These are phyloP conservation scores for Colletotrichum paranaense DNA, from an alignment of 2,329 filamentous ascomycete species.

Conservation along the genomic window DNA sequence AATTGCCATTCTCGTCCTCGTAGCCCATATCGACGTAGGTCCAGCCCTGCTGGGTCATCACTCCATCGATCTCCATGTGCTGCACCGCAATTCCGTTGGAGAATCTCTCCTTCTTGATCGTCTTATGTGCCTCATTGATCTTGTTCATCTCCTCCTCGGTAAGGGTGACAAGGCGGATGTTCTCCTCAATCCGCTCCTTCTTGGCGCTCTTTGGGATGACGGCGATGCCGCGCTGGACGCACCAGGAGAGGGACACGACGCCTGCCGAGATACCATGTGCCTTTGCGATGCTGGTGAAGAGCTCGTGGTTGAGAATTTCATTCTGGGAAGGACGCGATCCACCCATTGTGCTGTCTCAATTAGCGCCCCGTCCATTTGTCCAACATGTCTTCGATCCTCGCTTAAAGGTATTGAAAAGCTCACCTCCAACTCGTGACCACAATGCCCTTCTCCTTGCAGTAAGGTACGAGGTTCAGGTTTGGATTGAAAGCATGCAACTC, in stretches of 20 bases:
- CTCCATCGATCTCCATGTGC: constrained; percentile 38
- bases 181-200: constrained; percentile 39
- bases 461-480: constrained; percentile 44
- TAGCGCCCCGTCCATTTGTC: background rate
- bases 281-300: constrained; percentile 41
- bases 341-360: constrained; percentile 21
- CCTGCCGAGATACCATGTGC: constrained; percentile 39
- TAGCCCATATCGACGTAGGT: constrained; percentile 41
- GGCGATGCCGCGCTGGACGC: constrained; percentile 40
- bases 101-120: constrained; percentile 37
- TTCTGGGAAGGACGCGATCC: constrained; percentile 26
- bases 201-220: constrained; percentile 42
- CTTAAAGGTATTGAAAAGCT: background rate
- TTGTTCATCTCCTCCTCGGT: constrained; percentile 41
- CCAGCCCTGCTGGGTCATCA: constrained; percentile 39
- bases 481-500: constrained; percentile 48
- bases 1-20: constrained; percentile 43
- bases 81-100: constrained; percentile 36
- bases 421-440: constrained; percentile 45
- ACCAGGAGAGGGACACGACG: constrained; percentile 42
- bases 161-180: constrained; percentile 41
- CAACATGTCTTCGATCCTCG: too few species aligned
- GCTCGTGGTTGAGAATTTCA: constrained; percentile 37
- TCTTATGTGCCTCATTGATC: constrained; percentile 41
- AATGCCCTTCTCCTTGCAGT: constrained; percentile 45